Evolutionary conservation across 1,284 basidiomycete species (phyloP), one percentile per base, ranked within the genome.

Genomic region (Grifola frondosa): DNA sequence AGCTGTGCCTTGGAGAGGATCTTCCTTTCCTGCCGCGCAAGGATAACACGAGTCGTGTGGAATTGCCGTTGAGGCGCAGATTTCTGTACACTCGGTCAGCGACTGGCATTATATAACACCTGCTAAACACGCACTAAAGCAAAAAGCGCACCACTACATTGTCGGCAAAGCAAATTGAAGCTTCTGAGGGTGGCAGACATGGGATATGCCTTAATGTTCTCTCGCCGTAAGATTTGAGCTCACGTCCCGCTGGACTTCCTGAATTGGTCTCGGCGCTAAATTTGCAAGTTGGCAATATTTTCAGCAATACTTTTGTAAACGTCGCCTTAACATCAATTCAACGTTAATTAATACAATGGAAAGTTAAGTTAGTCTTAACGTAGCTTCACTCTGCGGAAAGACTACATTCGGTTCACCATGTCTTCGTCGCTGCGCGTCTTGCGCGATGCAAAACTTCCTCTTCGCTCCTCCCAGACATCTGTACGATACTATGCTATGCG

Each of bases 1-100:
- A 78, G 67, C 21, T 81, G 76, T 55, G 82, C 83, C 65, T 86
- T 87, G 7, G 80, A 78, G 6, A 74, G 77, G 37, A 75, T 32
- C 49, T 74, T 71, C 57, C 74, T 75, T 50, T 63, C 58, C 38
- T 74, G 74, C 46, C 70, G 73, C 11, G 72, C 75, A 28, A 74
- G 61, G 20, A 71, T 56, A 45, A 65, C 59, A 36, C 62, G 64
- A 15, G 67, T 78, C 6, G 73, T 74, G 24, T 75, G 76, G 57
- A 87, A 84, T 34, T 65, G 62, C 24, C 80, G 58, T 65, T 49
- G 45, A 41, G 46, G 51, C 30, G 51, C 31, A 39, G 48, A 52
- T 48, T 41, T 38, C 56, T 54, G 25, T 22, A 37, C 13, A 24
- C n/a, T 28, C 23, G 25, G 15, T 51, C 24, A 46, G 31, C 31